These are phyloP conservation scores for Hypoxylon fragiforme DNA, from an alignment of 495 filamentous ascomycete genomes.

Conservation along the genomic window DNA sequence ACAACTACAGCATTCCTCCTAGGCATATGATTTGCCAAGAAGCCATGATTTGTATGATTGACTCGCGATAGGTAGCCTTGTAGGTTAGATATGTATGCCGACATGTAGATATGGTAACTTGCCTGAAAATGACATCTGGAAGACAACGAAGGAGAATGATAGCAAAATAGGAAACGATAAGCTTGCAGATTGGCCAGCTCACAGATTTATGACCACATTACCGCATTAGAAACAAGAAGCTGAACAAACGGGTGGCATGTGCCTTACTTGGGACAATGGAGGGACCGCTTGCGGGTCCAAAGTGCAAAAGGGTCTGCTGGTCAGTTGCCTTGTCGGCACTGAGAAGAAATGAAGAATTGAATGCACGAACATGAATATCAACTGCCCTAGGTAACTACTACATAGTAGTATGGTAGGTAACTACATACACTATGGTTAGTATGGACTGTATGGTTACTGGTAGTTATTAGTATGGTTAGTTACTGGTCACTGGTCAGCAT, in stretches of 20 bases:
- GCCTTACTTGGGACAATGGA: slow-evolving; percentile 28
- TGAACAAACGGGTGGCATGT: slow-evolving; percentile 26
- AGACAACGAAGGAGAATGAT: slow-evolving; percentile 1
- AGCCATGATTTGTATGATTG: too few species aligned
- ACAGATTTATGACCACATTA: slow-evolving; percentile 24
- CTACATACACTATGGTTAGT: too few species aligned
- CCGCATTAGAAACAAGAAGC: slow-evolving; percentile 22
- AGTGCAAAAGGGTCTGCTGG: slow-evolving; percentile 32
- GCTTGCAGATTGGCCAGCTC: slow-evolving; percentile 12
- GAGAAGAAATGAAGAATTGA: too few species aligned
- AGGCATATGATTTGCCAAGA: too few species aligned
- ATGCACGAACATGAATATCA: too few species aligned
- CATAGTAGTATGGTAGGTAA: too few species aligned
- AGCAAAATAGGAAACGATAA: slow-evolving; percentile 2
- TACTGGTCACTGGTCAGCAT: too few species aligned
- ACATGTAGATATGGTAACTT: not conserved
- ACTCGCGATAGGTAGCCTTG: not conserved
- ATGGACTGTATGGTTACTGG: too few species aligned
- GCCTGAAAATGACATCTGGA: slow-evolving; percentile 20
- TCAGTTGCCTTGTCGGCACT: slow-evolving; percentile 15
- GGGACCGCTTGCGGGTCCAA: slow-evolving; percentile 28
- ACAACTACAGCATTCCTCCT: too few species aligned
- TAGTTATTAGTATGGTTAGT: too few species aligned
- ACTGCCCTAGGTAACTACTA: too few species aligned
- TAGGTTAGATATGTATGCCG: too few species aligned